These are phyloP conservation scores for Aureobasidium sp. DNA, from an alignment of 2,329 filamentous ascomycete genomes.

Conservation along the genomic window DNA sequence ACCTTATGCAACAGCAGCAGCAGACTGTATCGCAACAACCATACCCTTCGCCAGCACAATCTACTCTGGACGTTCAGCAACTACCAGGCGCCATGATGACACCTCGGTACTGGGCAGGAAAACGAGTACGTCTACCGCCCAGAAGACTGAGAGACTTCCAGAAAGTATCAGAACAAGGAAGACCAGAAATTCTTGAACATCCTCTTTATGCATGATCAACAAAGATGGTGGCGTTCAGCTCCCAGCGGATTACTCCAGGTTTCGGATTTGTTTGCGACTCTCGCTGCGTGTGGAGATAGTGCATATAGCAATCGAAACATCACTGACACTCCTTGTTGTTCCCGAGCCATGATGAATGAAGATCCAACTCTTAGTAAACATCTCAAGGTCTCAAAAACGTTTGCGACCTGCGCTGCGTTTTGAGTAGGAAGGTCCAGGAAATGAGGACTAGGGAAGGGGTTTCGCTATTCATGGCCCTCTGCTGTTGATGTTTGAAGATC, in stretches of 20 bases:
- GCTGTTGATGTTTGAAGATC: too few relatives aligned
- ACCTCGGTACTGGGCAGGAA: too few relatives aligned
- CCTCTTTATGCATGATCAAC: neutral
- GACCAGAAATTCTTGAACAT: neutral
- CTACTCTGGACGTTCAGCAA: slow-evolving; percentile 18
- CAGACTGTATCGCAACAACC: slow-evolving; percentile 15
- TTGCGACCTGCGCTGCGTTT: neutral
- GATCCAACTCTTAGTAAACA: neutral
- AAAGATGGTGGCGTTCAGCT: neutral
- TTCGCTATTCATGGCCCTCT: too few relatives aligned
- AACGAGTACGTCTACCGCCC: too few relatives aligned
- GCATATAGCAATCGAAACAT: neutral
- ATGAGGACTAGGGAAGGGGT: too few relatives aligned
- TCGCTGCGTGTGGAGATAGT: neutral
- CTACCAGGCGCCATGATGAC: slow-evolving; percentile 57
- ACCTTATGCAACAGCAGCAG: slow-evolving; percentile 26
- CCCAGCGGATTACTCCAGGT: neutral
- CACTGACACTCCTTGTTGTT: neutral
- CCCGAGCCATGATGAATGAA: neutral
- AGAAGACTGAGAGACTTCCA: slow-evolving; percentile 60
- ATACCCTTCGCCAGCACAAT: slow-evolving; percentile 17
- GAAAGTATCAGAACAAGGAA: too few relatives aligned
- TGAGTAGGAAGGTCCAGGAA: too few relatives aligned
- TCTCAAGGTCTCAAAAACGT: neutral
- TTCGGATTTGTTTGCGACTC: neutral